Evolutionary conservation across 441 rosid genomes (phyloP), one percentile per base, ranked within the genome.

Genomic region (Arabidopsis lyrata): DNA sequence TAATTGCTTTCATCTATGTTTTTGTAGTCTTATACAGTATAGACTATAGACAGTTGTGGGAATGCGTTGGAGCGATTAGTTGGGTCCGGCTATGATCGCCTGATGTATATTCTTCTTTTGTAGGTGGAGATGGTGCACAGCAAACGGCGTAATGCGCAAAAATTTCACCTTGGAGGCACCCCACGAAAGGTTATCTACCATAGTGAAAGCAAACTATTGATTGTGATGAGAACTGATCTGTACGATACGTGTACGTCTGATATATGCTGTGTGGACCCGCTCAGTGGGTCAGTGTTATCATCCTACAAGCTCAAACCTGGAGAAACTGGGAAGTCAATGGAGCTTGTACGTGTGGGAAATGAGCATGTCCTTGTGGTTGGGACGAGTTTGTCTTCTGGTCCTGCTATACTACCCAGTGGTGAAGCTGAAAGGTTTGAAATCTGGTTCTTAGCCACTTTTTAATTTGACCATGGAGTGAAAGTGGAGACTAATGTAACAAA

Each of bases 51-150:
- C 20, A 58, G 44, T 49, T 50, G 63, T 50, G 49, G 73, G 69
- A 53, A 35, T 60, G 29, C 4, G 27, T 39, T 70, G 56, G 7
- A 65, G 70, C 31, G 66, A 24, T 36, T 65, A 59, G 44, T 66
- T 48, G 55, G 52, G 39, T 70, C 57, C 3, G 11, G 13, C 48
- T 66, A 66, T 77, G 63, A 56, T 66, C 4, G 63, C 58, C 70
- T 81, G 60, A 76, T 53, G 20, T 66, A 34, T 38, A 47, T 68
- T 64, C 73, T 80, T 64, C 45, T 73, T 77, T 77, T 82, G 68
- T 78, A 95, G 99, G 98, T 93, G 82, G 99, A 95, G 80, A 95
- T 95, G 98, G 95, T 88, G 81, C 93, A 87, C 68, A 83, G 88
- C 81, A 91, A 86, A 78, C 88, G 98, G 80, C 92, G 93, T 52